These are phyloP conservation scores for Malus sylvestris DNA, from an alignment of 306 rosid species.

Conservation along the genomic window DNA sequence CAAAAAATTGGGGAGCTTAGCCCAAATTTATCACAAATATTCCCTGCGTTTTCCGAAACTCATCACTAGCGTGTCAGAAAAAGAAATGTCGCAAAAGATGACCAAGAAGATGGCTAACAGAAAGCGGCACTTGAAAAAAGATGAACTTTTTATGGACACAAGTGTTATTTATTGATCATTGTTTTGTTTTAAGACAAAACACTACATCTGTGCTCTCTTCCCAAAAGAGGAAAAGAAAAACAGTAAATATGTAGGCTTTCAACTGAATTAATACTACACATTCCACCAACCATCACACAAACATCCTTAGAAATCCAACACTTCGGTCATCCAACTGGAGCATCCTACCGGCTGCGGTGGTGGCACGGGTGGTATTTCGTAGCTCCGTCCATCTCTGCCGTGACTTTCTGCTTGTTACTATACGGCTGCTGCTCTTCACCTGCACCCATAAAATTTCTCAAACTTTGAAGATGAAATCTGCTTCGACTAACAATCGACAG, in stretches of 20 bases:
- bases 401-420: neutral
- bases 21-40: no score
- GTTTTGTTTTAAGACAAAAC: neutral
- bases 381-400: neutral
- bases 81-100: no score
- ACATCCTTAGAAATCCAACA: neutral
- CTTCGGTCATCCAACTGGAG: neutral
- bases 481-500: neutral
- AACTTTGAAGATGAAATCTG: neutral
- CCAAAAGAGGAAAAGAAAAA: neutral
- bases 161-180: neutral
- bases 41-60: no score
- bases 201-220: neutral
- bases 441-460: neutral
- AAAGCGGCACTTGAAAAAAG: neutral
- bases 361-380: no score
- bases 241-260: neutral
- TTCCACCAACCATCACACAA: neutral
- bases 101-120: no score
- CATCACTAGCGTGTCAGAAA: no score
- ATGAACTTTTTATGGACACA: no score
- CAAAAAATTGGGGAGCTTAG: no score
- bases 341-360: neutral
- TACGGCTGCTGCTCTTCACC: neutral
- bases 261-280: neutral